Evolutionary conservation across 495 filamentous ascomycete genomes (phyloP), one percentile per base, ranked within the genome.

Genomic region (Hyaloscypha variabilis): DNA sequence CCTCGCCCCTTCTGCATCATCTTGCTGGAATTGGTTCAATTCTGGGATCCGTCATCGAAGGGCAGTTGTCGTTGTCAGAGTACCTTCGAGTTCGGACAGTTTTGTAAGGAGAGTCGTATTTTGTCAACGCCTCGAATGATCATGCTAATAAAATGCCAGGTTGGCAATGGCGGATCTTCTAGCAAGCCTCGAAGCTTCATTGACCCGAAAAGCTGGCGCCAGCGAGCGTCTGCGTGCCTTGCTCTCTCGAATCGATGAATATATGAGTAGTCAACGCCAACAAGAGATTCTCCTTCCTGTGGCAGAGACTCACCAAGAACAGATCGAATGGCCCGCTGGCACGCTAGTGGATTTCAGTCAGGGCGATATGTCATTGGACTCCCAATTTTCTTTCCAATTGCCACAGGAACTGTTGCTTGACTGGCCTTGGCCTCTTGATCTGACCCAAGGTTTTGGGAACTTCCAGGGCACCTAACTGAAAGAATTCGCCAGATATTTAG

Each of bases 21-120:
- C 75, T 84, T 8, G 80, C 75, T 14, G 79, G 80, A 25, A 81
- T 84, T 39, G 82, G 81, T 23, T 76, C 74, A 19, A 82, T 85
- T 61, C 74, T 85, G 21, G 76, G 76, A 13, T 82, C 79, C 8
- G 77, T 80, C 53, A 78, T 83, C 70, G 79, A 83, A 67, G 80
- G 79, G 5, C 78, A 73, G 36, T 61, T 84, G 30, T 81, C 77
- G 14, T 80, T 84, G 69, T 71, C 70, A 58, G 77, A 77, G 8
- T 83, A 82, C 64, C 66, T 72, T 23, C 76, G 76, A 58, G 75
- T 82, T 21, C 76, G 80, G 46, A 75, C 71, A n/a, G 70, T 82
- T 24, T 71, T 85, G 65, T 64, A 51, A 64, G 62, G 46, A 25
- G 36, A 17, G 42, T 34, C 31, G n/a, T 52, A 0, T 29, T 49